Evolutionary conservation across 148 eudicot genomes (phyloP), one percentile per base, ranked within the genome.

Genomic region (Fallopia convolvulus): DNA sequence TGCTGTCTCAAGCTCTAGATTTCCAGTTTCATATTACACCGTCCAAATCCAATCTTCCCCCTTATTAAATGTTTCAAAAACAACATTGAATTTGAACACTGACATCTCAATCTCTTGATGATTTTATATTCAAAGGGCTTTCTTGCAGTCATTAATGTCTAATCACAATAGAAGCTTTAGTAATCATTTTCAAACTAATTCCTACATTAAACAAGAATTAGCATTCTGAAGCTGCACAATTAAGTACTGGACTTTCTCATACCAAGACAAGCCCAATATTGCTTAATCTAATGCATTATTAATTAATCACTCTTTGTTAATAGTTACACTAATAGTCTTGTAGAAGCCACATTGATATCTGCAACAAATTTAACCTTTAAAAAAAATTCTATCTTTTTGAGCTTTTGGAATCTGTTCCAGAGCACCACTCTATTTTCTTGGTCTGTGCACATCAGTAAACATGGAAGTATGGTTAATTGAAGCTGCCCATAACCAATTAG

Each of bases 391-490:
- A 68, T 68, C 72, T 68, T 61, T 61, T 61, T 61, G 70, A 23
- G 70, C 36, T 61, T 68, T 68, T 15, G 72, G 72, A 68, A 68
- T 68, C 72, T 68, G 72, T 7, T 68, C 46, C 72, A 68, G 44
- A 15, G 72, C 72, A 5, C 72, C 72, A 36, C 46, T 36, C 42
- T 36, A 55, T 9, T 0, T 36, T 66, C 72, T 68, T 17, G 72
- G 72, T 68, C 32, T 30, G 13, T 65, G 70, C 0, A 65, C 40
- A 65, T 30, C 41, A 4, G 17, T 65, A 41, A 65, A 65, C 70
- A 65, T 65, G 70, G 4, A 12, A 30, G 70, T 65, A 65, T 65
- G 70, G 70, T 15, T 65, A 30, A 14, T 32, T 6, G 70, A 14
- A 65, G 40, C 70, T 65, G 70, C 70, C 70, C 70, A 65, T 65